phyloP scores from a whole-genome alignment of 441 rosid genomes.

The Viola pubescens region DNA sequence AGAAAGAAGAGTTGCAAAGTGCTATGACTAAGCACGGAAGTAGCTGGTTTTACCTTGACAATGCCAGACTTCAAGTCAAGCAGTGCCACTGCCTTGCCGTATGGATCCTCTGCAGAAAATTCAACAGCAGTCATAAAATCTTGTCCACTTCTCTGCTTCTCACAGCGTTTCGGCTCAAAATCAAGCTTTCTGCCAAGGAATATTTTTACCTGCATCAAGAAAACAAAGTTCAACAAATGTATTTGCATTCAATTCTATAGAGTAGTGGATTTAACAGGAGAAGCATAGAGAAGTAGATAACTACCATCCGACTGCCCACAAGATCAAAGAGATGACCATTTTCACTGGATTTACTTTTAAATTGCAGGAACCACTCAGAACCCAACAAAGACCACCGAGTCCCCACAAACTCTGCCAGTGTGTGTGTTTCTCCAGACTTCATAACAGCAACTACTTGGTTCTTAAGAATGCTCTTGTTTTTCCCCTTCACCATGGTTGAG shows the following conservation, averaged over 20 bases:
- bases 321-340: slow-evolving; percentile 46
- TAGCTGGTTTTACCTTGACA: slow-evolving; percentile 35
- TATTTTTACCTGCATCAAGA: slow-evolving; percentile 44
- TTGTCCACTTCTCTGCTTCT: slow-evolving; percentile 38
- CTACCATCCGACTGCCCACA: slow-evolving; percentile 46
- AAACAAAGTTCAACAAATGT: slow-evolving; percentile 12
- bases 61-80: slow-evolving; percentile 47
- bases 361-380: slow-evolving; percentile 50
- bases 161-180: slow-evolving; percentile 43
- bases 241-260: neutral
- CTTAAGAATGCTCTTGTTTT: slow-evolving; percentile 22
- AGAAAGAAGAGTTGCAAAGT: neutral
- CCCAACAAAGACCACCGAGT: slow-evolving; percentile 59
- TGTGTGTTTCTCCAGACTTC: slow-evolving; percentile 38
- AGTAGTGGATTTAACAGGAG: too few species aligned
- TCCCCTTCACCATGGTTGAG: slow-evolving; percentile 24
- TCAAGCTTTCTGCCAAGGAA: slow-evolving; percentile 62
- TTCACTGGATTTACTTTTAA: slow-evolving; percentile 19
- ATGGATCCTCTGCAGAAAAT: slow-evolving; percentile 63
- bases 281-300: slow-evolving; percentile 6
- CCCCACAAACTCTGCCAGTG: slow-evolving; percentile 50
- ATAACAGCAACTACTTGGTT: slow-evolving; percentile 46
- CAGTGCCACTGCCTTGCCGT: slow-evolving; percentile 70
- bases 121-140: slow-evolving; percentile 63
- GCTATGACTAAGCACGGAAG: slow-evolving; percentile 1